Evolutionary conservation across 2,329 filamentous ascomycete species (phyloP), one percentile per base, ranked within the genome.

Genomic region (Emergomyces pasteurianus): DNA sequence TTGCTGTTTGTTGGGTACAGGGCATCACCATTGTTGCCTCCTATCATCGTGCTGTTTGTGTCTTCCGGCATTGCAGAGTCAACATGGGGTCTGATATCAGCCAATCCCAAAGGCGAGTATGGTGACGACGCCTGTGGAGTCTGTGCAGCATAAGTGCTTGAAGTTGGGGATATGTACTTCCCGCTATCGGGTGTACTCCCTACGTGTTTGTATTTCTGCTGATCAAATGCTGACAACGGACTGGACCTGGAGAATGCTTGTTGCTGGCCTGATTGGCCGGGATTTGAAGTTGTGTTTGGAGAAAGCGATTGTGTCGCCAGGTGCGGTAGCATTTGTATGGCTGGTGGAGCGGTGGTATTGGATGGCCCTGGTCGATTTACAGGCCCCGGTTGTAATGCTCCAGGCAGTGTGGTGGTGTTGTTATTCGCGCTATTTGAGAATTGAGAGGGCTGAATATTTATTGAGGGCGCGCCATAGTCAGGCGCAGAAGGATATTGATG

Each of bases 61-160:
- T 85, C 84, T 66, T 95, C 90, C 21, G 86, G 86, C 70, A 94
- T 82, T 71, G 83, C 86, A 58, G 89, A 92, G 71, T 96, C 90
- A 65, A 89, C 88, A 61, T 90, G 85, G 12, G 91, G 90, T 62
- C 92, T 83, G 72, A 97, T 96, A 73, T 97, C 92, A 63, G 91
- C 89, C 50, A 97, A 83, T 18, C 91, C 94, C 38, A 97, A 81
- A 2, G 92, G 92, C 9, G 92, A 95, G 72, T 94, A 92, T 66
- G 90, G 81, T 77, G 86, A 72, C 77, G 86, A 72, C 75, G 78
- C 78, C 49, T 79, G 78, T 28, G 79, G 79, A n/a, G 81, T 83
- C 34, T 83, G 81, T 16, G 77, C 73, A 59, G 66, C 66, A 63
- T 77, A 84, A 56, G 78, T 81, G 55, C 66, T 63, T 40, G 70